Conservation (phyloP, 805 yeast genomes). For the Sugiyamaella qingdaonensis region DNA sequence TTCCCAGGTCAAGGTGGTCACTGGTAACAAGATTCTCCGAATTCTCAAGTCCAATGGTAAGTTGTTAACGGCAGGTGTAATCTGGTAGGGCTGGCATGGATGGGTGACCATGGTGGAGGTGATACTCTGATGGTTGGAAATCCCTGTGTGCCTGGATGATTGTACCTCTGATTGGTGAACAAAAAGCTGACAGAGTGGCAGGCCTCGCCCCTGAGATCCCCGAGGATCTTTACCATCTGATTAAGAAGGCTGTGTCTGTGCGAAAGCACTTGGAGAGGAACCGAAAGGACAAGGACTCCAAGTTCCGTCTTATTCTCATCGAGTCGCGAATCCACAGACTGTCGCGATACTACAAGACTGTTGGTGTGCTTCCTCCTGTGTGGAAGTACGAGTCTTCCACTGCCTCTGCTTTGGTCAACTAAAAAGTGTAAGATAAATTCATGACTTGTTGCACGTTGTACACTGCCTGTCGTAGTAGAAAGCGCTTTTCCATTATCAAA, state of each 20-base stretch:
- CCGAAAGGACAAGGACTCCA: constrained; percentile 99
- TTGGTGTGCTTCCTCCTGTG: constrained; percentile 98
- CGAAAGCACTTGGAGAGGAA: constrained; percentile 99
- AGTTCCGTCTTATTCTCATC: constrained; percentile 99
- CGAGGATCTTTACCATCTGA: constrained; percentile 98
- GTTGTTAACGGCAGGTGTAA: constrained; percentile 15
- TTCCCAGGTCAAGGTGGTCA: constrained; percentile 92
- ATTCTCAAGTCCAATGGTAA: constrained; percentile 96
- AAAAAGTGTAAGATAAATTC: constrained; percentile 32
- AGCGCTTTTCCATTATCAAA: no score
- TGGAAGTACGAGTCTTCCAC: constrained; percentile 99
- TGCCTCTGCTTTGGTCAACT: constrained; percentile 99
- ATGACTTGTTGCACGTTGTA: background rate
- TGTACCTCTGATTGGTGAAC: constrained; percentile 33
- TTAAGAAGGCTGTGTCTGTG: constrained; percentile 99
- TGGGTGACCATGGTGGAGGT: constrained; percentile 1
- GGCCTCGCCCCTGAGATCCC: constrained; percentile 98
- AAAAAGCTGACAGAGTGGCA: constrained; percentile 33
- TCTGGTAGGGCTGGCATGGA: constrained; percentile 3
- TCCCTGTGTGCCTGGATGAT: constrained; percentile 7
- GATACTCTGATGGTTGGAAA: constrained; percentile 1
- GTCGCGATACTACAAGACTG: constrained; percentile 99
- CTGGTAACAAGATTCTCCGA: constrained; percentile 99
- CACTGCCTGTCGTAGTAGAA: no score
- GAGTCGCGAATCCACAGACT: constrained; percentile 99